These are phyloP conservation scores for Quercus berberidifolia DNA, from an alignment of 306 rosid genomes.

Conservation along the genomic window DNA sequence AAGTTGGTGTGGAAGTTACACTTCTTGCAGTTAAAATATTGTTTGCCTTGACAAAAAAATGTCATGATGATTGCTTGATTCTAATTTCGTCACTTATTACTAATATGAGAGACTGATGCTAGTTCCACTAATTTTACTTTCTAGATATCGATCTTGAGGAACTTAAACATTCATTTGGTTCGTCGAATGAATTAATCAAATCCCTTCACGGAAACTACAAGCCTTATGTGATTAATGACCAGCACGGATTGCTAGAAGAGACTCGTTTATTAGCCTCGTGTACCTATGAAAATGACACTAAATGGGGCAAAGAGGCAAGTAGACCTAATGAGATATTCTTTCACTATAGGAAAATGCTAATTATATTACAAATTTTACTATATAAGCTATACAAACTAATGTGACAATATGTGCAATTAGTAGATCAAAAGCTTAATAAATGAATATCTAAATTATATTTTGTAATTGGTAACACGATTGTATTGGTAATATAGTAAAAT, in stretches of 20 bases:
- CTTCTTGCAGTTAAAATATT: too few relatives aligned
- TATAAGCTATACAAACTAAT: too few relatives aligned
- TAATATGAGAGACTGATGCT: neutral
- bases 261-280: constrained; percentile 47
- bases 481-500: too few relatives aligned
- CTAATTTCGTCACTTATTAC: neutral
- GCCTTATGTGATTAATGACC: neutral
- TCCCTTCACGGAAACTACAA: constrained; percentile 32
- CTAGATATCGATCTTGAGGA: constrained; percentile 35
- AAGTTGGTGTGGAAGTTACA: too few relatives aligned
- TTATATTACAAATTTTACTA: too few relatives aligned
- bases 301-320: constrained; percentile 68
- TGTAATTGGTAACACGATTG: too few relatives aligned
- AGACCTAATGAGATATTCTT: neutral
- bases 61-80: too few relatives aligned
- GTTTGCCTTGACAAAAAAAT: too few relatives aligned
- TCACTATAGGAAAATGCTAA: too few relatives aligned
- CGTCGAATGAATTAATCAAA: constrained; percentile 55
- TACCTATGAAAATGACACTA: constrained; percentile 43
- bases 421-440: too few relatives aligned
- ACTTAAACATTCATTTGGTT: constrained; percentile 36
- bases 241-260: constrained; percentile 25
- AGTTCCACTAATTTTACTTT: constrained; percentile 9
- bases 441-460: too few relatives aligned
- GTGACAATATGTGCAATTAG: too few relatives aligned